Base-by-base conservation (phyloP, 2,329 filamentous ascomycete species). In the Colletotrichum cuscutae region DNA sequence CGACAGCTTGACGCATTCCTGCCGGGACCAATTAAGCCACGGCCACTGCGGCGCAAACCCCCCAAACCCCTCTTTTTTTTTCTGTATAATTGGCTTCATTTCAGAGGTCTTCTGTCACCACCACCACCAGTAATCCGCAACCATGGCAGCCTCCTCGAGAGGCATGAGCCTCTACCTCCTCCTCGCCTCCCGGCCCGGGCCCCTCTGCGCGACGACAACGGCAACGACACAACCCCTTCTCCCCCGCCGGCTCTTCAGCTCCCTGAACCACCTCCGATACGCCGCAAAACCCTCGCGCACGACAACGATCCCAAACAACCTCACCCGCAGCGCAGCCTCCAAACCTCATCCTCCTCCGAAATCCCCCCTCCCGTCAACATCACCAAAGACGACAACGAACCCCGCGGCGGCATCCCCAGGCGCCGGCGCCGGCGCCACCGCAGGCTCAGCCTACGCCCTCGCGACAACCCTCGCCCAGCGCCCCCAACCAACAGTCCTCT, bases 401-500 rank as follows among this genome's bases (percentile, higher is more conserved):
- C 9, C 49, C n/a, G 54, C 63, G 32, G 26, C 61, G 6, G 12
- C 58, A 46, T 0, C 26, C 26, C 37, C 24, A 9, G 22, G 22
- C 61, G 52, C 37, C 15, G 13, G 30, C 65, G 3, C 22, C 37
- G 28, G 37, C 30, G 13, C 28, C n/a, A 42, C 30, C 49, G 24
- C 22, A 74, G 13, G 65, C 56, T 60, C 66, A 19, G 76, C 77
- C 78, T 86, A 83, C 77, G 85, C 82, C 66, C 90, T 87, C 81
- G 85, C 86, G 77, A 86, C 87, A 73, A 87, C 86, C 72, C 86
- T 94, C 49, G 88, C 89, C 15, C 83, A 84, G 71, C 88, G 89
- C 74, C 78, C 85, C n/a, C 82, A 85, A 1, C 86, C 88, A 5
- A 90, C 92, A 8, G 81, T 89, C 3, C 84, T 94, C 56, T 94